Evolutionary conservation across 2,329 filamentous ascomycete species (phyloP), one percentile per base, ranked within the genome.

Genomic region (Pyrenophora graminea): DNA sequence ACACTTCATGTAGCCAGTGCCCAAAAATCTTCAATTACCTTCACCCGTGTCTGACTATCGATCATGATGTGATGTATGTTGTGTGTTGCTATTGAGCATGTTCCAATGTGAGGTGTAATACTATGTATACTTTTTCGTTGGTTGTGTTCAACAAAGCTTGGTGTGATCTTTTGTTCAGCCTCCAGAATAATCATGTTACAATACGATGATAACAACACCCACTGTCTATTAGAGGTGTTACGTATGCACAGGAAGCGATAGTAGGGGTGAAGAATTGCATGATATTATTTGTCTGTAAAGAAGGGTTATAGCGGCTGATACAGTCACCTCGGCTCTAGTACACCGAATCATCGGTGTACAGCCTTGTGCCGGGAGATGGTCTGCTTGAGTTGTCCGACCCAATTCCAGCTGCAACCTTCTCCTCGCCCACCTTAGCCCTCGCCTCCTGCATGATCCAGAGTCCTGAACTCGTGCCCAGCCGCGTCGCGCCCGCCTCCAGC

Each of bases 391-490:
- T 33, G 52, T 45, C 31, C 56, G 31, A 36, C 13, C 27, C 30
- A 15, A 62, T 25, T 57, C 62, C 39, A 41, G 50, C 33, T 39
- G 50, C 56, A 42, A 66, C 71, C 39, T 47, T 59, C 23, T 57
- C 59, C 55, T 64, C 55, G 5, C 61, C 63, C 3, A 63, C 52
- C 55, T 66, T 66, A 36, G 53, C 53, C 46, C 61, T 52, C 9
- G 63, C 63, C 64, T 81, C 79, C 61, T 79, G 74, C 70, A 83
- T 76, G 56, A 85, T 85, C 67, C 73, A 77, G 48, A 85, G 73
- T 3, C 82, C 82, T 43, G 62, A 76, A 67, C 81, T 84, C 4
- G 80, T 80, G 6, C 83, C 83, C 54, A 86, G 73, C 33, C 83
- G 74, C 34, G 74, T 77, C 1, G 83, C 83, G 1, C 83, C 83